A percentile compares a stretch with the other conserved stretches of the same genome.
Evolutionary conservation across 129 eudicot genomes (phyloP).

Genomic region (Flaveria sonorensis): DNA sequence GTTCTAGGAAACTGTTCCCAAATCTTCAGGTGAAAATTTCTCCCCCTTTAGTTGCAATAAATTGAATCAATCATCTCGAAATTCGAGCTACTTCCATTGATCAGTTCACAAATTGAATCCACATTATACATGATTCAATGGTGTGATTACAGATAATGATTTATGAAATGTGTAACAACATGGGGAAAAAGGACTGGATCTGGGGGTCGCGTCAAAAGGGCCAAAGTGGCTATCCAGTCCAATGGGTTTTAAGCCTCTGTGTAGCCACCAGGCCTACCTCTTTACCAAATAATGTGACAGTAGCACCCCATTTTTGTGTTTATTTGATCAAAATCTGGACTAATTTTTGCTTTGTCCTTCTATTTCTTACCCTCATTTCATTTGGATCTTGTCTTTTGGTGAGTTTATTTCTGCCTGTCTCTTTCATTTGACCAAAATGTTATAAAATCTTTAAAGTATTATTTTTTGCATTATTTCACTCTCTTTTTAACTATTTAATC

Average conservation of each 20-base stretch:
- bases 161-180: background rate
- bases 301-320: constrained; percentile 34
- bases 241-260: constrained; percentile 5
- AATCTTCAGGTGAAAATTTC: constrained; percentile 23
- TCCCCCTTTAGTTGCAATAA: background rate
- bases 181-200: background rate
- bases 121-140: background rate
- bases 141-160: background rate
- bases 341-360: constrained; percentile 37
- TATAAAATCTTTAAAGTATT: background rate
- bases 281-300: constrained; percentile 32
- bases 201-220: constrained; percentile 13
- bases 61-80: constrained; percentile 27
- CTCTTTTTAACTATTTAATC: background rate
- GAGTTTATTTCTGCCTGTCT: constrained; percentile 23
- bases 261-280: constrained; percentile 19
- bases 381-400: constrained; percentile 45
- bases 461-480: background rate
- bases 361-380: constrained; percentile 42
- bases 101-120: constrained; percentile 11
- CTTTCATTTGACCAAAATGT: constrained; percentile 33
- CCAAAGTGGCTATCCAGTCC: background rate
- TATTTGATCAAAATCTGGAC: constrained; percentile 46
- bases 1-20: constrained; percentile 34
- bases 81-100: constrained; percentile 13